phyloP scores from a whole-genome alignment of 306 rosid genomes.

The Rosa chinensis region DNA sequence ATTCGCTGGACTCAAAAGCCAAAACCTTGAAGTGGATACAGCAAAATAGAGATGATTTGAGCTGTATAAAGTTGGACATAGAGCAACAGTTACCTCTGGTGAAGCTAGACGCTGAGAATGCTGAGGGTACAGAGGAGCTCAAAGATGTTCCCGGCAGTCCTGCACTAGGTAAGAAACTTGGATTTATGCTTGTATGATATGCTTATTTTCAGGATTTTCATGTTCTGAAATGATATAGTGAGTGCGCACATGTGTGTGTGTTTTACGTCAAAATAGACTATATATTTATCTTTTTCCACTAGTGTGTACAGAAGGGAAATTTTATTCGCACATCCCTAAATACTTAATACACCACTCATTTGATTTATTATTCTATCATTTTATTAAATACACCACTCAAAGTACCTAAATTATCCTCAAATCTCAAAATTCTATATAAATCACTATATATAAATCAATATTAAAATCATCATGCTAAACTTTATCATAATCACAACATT shows the following conservation, averaged over 20 bases:
- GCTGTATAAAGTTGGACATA: constrained; percentile 33
- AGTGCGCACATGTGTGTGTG: not conserved
- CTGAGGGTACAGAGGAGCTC: constrained; percentile 39
- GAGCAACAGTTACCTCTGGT: constrained; percentile 38
- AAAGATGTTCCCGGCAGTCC: constrained; percentile 33
- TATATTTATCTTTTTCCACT: not conserved
- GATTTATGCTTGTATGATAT: constrained; percentile 7
- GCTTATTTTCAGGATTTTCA: constrained; percentile 12
- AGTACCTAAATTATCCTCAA: too few relatives aligned
- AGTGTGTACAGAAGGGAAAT: not conserved
- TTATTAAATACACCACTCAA: too few relatives aligned
- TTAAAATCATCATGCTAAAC: too few relatives aligned
- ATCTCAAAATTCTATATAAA: too few relatives aligned
- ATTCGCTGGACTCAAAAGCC: constrained; percentile 56
- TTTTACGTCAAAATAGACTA: not conserved
- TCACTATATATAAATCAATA: too few relatives aligned
- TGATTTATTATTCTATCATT: too few relatives aligned
- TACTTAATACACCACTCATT: too few relatives aligned
- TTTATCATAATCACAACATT: too few relatives aligned
- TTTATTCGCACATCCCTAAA: too few relatives aligned
- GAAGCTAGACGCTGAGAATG: constrained; percentile 28
- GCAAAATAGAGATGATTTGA: constrained; percentile 37
- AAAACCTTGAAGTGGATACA: constrained; percentile 30
- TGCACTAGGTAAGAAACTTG: constrained; percentile 52
- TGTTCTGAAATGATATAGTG: not conserved